These are phyloP conservation scores for Penicillium sp. DNA, from an alignment of 2,329 filamentous ascomycete species.

Conservation along the genomic window DNA sequence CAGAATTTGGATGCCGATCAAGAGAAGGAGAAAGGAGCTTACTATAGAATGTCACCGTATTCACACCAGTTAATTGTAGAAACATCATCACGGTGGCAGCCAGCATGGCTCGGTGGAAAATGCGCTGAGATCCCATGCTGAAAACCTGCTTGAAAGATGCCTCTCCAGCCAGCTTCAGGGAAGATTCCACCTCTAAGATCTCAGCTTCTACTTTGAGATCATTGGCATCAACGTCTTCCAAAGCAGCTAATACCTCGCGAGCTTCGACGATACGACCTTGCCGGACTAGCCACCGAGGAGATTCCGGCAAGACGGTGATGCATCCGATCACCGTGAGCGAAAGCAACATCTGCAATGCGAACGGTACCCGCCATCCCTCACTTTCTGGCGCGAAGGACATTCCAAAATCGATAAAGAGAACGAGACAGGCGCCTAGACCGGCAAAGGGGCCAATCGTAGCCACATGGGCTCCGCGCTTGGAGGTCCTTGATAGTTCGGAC, in stretches of 20 bases:
- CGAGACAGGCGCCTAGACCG: constrained; percentile 4
- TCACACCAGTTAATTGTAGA: constrained; percentile 15
- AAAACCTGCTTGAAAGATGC: constrained; percentile 10
- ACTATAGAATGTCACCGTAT: constrained; percentile 17
- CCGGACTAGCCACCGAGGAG: constrained; percentile 14
- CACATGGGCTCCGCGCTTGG: constrained; percentile 13
- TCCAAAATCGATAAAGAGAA: constrained; percentile 13
- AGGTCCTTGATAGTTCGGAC: constrained; percentile 12
- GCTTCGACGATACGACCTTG: constrained; percentile 6
- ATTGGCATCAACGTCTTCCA: constrained; percentile 5
- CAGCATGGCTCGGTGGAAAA: constrained; percentile 12
- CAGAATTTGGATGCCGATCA: too few species aligned
- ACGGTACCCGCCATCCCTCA: constrained; percentile 13
- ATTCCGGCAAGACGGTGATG: constrained; percentile 12
- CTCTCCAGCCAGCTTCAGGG: constrained; percentile 7
- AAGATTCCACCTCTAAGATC: constrained; percentile 9
- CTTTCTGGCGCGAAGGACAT: constrained; percentile 11
- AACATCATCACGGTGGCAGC: constrained; percentile 8
- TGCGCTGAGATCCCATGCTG: constrained; percentile 16
- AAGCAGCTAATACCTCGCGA: constrained; percentile 5
- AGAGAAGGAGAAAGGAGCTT: neutral
- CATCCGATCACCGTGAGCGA: constrained; percentile 5
- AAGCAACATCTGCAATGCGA: constrained; percentile 12
- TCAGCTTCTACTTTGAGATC: constrained; percentile 3
- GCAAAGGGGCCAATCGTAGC: constrained; percentile 7